Base-by-base conservation (phyloP, 352 stramenopile genomes). In the Globisporangium mamillatum region DNA sequence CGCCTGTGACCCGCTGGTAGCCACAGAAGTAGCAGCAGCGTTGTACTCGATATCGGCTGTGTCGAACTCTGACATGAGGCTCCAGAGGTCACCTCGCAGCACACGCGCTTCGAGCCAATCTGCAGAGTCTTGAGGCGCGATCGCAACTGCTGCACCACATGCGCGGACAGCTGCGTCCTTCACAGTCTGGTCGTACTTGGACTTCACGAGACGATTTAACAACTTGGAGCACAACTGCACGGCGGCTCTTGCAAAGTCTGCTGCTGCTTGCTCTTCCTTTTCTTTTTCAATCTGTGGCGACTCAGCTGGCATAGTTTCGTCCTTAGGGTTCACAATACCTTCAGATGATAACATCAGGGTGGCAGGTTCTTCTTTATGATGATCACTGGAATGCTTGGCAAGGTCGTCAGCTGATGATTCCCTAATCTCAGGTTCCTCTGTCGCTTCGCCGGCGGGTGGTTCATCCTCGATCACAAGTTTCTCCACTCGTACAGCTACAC, bases 11-110 rank as follows among this genome's bases (percentile, higher is more conserved):
- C 27, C 4, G 22, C 24, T 53, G 3, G 36, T 58, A 1, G 20
- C 53, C 53, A 46, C 55, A 10, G 55, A 34, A 27, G 18, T 9
- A 20, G 55, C 55, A 4, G 65, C 59, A 27, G 34, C 9, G 8
- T 79, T 67, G 46, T 92, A 92, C 27, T 92, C 84, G 7, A 64
- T 61, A 2, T 78, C 74, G 1, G 84, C 84, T 16, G 63, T 56
- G 10, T 75, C 69, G 61, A 86, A 88, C 1, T 59, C 64, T 4
- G 66, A 76, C 5, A 85, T 66, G 16, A 90, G 64, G 68, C 82
- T 90, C n/a, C 64, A 73, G 16, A 90, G 50, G 36, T 90, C 82
- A 0, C 78, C 82, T 52, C 80, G 80, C 29, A 89, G 75, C 3
- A 87, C 77, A 25, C 71, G 75, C 18, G 80, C 78, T 61, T 84